Conservation (phyloP, 73 alveolate genomes). For the Paramecium octaurelia region DNA sequence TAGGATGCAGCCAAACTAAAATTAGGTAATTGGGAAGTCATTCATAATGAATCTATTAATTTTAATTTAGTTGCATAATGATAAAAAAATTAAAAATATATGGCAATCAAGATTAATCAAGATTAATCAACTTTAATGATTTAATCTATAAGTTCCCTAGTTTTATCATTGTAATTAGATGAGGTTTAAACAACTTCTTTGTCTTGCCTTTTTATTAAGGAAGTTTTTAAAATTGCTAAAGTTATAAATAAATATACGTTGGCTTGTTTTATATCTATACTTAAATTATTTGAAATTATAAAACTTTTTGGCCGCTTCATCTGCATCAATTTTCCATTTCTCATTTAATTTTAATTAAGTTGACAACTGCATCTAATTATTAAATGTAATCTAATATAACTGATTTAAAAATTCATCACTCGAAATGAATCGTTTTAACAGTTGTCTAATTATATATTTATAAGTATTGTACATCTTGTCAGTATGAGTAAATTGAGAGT, state of each 20-base stretch:
- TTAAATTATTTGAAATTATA: neutral
- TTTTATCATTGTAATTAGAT: neutral
- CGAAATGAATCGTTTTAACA: neutral
- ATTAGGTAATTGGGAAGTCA: slow-evolving; percentile 17
- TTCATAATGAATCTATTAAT: neutral
- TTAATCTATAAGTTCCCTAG: neutral
- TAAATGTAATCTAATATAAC: slow-evolving; percentile 33
- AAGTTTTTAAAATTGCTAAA: neutral
- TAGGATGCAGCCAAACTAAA: neutral
- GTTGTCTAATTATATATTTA: neutral
- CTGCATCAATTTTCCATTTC: slow-evolving; percentile 40
- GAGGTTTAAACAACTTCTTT: neutral
- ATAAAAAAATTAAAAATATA: neutral
- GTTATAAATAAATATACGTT: neutral
- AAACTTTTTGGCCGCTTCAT: slow-evolving; percentile 8
- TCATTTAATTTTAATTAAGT: neutral
- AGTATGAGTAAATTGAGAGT: neutral
- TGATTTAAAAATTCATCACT: slow-evolving; percentile 53
- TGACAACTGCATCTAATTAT: neutral
- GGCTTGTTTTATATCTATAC: neutral
- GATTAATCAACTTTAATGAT: neutral
- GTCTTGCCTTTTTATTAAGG: neutral
- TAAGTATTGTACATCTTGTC: slow-evolving; percentile 16
- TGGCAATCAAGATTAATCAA: neutral
- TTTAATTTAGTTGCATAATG: neutral